Base-by-base conservation (phyloP, 2,329 filamentous ascomycete genomes). In the Beauveria sp. region DNA sequence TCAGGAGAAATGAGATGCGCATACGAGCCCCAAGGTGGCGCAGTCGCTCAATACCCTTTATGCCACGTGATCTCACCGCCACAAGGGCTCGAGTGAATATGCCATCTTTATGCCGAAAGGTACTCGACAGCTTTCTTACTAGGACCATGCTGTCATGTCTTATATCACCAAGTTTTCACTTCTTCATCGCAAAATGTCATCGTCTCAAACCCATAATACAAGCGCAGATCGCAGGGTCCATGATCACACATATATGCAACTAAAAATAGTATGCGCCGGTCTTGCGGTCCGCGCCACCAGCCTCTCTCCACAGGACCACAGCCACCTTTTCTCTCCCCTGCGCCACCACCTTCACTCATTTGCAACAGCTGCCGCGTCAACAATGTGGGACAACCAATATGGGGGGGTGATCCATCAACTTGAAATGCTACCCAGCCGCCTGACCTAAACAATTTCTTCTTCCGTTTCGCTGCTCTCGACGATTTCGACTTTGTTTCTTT, bases 361-460 rank as follows among this genome's bases (percentile, higher is more conserved):
- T 58, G 34, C n/a, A 37, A 24, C 57, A 37, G 40, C 48, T 59
- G 57, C 57, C 57, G 57, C 57, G 57, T 59, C 57, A 59, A 53
- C 47, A 52, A 16, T 41, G 55, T 51, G 47, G 46, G 55, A 59
- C 55, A 18, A 41, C 8, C 18, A 22, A 50, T 40, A 34, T 12
- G 44, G 28, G 30, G 20, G 34, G 30, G 12, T 5, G 30, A 34
- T 34, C 30, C 46, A 37, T 56, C 28, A 20, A 20, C 26, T 22
- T 46, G 48, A 47, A 47, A 53, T 40, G 40, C 48, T 59, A 20
- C 47, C 57, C 48, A 59, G 57, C 57, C 57, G 57, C 57, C 48
- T 53, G 48, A 59, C 40, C 34, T 59, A 4, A 22, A 47, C 56
- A 30, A 30, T 26, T 26, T n/a, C 41, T 20, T 12, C 30, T 48